phyloP scores from a whole-genome alignment of 2,329 filamentous ascomycete genomes.

The Huntiella omanensis region DNA sequence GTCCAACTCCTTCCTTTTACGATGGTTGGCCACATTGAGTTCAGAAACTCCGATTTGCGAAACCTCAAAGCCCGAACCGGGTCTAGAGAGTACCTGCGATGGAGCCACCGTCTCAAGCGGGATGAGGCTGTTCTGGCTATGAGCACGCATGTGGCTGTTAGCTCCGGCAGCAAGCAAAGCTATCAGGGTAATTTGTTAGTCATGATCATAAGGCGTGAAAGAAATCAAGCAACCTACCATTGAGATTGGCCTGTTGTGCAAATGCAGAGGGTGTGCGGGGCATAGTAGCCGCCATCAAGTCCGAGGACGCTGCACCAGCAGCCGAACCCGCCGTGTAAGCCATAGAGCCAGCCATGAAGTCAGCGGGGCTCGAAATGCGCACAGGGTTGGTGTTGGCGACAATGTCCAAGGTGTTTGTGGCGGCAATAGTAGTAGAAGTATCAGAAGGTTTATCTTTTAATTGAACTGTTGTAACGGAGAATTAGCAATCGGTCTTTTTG shows the following conservation, averaged over 20 bases:
- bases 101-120: slow-evolving; percentile 8
- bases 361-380: background rate
- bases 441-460: background rate
- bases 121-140: slow-evolving; percentile 2
- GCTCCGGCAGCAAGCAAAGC: slow-evolving; percentile 4
- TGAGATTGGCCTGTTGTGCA: slow-evolving; percentile 6
- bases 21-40: background rate
- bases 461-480: too few relatives aligned
- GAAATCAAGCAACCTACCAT: background rate
- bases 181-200: slow-evolving; percentile 4
- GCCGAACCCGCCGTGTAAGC: background rate
- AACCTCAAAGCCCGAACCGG: background rate
- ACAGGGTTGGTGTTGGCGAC: slow-evolving; percentile 1
- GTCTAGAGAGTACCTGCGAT: slow-evolving; percentile 5
- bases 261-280: slow-evolving; percentile 9
- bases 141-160: background rate
- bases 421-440: background rate
- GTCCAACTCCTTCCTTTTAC: background rate
- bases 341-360: background rate
- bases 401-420: slow-evolving; percentile 1
- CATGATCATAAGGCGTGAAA: background rate
- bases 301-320: background rate
- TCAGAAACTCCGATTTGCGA: background rate
- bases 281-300: slow-evolving; percentile 7
- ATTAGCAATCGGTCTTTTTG: too few relatives aligned